Conservation (phyloP, 75 land plant species). For the Selaginella tamariscina region DNA sequence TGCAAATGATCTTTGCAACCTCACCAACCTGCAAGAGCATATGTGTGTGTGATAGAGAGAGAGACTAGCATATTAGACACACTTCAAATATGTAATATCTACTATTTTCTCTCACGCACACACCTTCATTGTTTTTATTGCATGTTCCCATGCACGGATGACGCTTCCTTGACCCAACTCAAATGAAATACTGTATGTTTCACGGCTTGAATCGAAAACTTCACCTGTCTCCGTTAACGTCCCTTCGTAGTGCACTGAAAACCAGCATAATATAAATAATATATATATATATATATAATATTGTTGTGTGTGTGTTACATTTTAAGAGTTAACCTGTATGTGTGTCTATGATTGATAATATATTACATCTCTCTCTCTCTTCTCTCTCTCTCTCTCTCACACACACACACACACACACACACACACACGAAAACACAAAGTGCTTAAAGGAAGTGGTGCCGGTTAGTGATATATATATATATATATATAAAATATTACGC, state of each 20-base stretch:
- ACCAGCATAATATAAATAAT: background rate
- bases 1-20: conserved; percentile 69
- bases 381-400: too few species aligned
- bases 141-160: conserved; percentile 87
- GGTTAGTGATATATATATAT: too few species aligned
- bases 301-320: too few species aligned
- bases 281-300: too few species aligned
- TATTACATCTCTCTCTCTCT: too few species aligned
- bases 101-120: too few species aligned
- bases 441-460: too few species aligned
- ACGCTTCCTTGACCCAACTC: conserved; percentile 75
- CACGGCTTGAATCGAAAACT: conserved; percentile 79
- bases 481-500: too few species aligned
- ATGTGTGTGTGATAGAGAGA: background rate
- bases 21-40: conserved; percentile 60
- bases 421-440: too few species aligned
- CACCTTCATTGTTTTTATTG: conserved; percentile 87
- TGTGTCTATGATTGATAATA: too few species aligned
- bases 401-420: too few species aligned
- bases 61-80: background rate
- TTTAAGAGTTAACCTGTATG: too few species aligned
- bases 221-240: conserved; percentile 62
- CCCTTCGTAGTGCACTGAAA: conserved; percentile 93
- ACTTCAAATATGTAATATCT: background rate
- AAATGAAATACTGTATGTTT: conserved; percentile 72